Percentiles rank a stretch among this genome's conserved stretches.
phyloP scores from a whole-genome alignment of 1,139 yeast species.

The Debaryomyces subglobosus region DNA sequence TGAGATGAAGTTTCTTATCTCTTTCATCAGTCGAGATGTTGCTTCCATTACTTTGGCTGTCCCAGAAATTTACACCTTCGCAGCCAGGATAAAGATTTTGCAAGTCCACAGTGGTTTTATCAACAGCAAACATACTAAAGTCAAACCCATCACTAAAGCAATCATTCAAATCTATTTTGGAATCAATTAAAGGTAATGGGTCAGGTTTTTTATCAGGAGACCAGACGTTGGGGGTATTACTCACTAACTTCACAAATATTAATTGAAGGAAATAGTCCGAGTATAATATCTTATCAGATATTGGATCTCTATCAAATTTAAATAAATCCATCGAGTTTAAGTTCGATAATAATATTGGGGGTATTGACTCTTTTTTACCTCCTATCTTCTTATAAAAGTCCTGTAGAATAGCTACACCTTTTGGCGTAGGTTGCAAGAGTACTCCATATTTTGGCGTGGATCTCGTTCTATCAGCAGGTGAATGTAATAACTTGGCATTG shows the following conservation, averaged over 20 bases:
- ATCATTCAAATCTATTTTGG: slow-evolving; percentile 9
- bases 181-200: slow-evolving; percentile 9
- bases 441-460: slow-evolving; percentile 43
- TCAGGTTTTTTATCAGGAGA: slow-evolving; percentile 48
- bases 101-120: background rate
- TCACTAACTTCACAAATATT: slow-evolving; percentile 66
- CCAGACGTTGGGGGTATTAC: slow-evolving; percentile 73
- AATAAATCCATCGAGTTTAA: slow-evolving; percentile 77
- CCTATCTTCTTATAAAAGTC: slow-evolving; percentile 64
- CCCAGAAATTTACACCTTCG: slow-evolving; percentile 2
- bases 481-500: slow-evolving; percentile 70
- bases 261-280: slow-evolving; percentile 69
- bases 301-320: slow-evolving; percentile 64
- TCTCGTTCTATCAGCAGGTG: slow-evolving; percentile 74
- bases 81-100: slow-evolving; percentile 3
- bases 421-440: slow-evolving; percentile 83
- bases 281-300: slow-evolving; percentile 62
- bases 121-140: slow-evolving; percentile 4
- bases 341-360: slow-evolving; percentile 51
- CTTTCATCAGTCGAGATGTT: background rate
- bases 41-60: background rate
- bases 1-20: slow-evolving; percentile 2
- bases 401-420: slow-evolving; percentile 75
- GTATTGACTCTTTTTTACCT: slow-evolving; percentile 38
- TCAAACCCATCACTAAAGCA: slow-evolving; percentile 2